Conservation (phyloP, 148 eudicot genomes). For the Cornus suecica region DNA sequence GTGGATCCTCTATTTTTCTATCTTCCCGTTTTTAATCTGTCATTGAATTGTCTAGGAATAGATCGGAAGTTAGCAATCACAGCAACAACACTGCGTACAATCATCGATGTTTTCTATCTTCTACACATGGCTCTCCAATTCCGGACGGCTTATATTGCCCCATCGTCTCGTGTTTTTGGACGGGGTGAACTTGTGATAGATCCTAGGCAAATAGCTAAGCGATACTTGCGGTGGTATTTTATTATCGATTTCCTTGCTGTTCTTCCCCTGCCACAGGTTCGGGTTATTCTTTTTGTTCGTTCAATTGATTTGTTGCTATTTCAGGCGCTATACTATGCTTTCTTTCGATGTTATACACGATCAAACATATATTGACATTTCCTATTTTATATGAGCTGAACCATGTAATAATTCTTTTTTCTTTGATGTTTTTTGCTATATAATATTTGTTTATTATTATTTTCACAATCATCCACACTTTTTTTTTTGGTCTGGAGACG, state of each 20-base stretch:
- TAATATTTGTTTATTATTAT: not conserved
- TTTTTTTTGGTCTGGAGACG: not conserved
- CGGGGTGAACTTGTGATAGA: conserved; percentile 98
- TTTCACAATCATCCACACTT: not conserved
- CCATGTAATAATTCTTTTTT: not conserved
- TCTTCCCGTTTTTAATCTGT: conserved; percentile 63
- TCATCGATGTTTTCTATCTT: conserved; percentile 86
- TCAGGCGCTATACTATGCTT: not conserved
- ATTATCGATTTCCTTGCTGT: conserved; percentile 80
- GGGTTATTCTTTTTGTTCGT: not conserved
- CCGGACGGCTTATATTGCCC: conserved; percentile 96
- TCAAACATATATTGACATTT: not conserved
- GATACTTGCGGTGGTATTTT: conserved; percentile 70
- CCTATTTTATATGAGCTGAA: not conserved
- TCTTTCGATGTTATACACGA: not conserved
- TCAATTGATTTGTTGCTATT: not conserved
- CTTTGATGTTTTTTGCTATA: not conserved
- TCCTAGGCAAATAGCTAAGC: conserved; percentile 76
- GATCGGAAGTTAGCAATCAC: conserved; percentile 63
- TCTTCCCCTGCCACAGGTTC: conserved; percentile 95
- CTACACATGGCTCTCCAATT: conserved; percentile 85
- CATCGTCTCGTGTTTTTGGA: conserved; percentile 96
- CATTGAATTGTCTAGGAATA: conserved; percentile 59
- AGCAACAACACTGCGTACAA: conserved; percentile 70
- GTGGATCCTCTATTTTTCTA: conserved; percentile 92